These are phyloP conservation scores for Phaffomyces opuntiae DNA, from an alignment of 805 yeast genomes.

Conservation along the genomic window DNA sequence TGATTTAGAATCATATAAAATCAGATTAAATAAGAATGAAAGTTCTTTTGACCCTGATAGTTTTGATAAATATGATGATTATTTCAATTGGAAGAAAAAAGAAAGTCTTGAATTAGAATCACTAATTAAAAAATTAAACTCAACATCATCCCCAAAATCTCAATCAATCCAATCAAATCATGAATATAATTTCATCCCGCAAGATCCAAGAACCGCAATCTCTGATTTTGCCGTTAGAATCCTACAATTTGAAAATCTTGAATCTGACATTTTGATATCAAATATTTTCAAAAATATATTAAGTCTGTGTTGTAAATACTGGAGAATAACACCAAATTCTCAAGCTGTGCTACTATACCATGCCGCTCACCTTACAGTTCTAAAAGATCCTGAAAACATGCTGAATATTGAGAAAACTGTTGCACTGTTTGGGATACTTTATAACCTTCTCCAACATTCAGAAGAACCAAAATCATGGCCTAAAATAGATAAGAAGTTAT, in stretches of 20 bases:
- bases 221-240: conserved; percentile 36
- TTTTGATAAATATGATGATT: conserved; percentile 29
- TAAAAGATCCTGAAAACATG: conserved; percentile 22
- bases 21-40: conserved; percentile 18
- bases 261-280: conserved; percentile 25
- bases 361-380: conserved; percentile 35
- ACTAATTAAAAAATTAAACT: conserved; percentile 19
- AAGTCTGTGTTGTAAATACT: conserved; percentile 39
- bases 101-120: conserved; percentile 28
- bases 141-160: background rate
- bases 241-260: conserved; percentile 30
- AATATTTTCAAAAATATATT: conserved; percentile 39
- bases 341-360: conserved; percentile 43
- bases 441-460: conserved; percentile 17
- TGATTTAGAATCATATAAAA: conserved; percentile 21
- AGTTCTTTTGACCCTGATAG: conserved; percentile 27
- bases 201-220: conserved; percentile 33
- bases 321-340: conserved; percentile 52
- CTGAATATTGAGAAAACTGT: conserved; percentile 26
- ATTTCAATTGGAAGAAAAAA: conserved; percentile 34
- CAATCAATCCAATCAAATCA: background rate
- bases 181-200: conserved; percentile 29
- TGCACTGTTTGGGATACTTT: conserved; percentile 28
- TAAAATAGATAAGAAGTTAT: conserved; percentile 40
- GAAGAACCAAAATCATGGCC: conserved; percentile 31